Evolutionary conservation across 1,284 basidiomycete genomes (phyloP).

Genomic region (Marasmius fiardii): DNA sequence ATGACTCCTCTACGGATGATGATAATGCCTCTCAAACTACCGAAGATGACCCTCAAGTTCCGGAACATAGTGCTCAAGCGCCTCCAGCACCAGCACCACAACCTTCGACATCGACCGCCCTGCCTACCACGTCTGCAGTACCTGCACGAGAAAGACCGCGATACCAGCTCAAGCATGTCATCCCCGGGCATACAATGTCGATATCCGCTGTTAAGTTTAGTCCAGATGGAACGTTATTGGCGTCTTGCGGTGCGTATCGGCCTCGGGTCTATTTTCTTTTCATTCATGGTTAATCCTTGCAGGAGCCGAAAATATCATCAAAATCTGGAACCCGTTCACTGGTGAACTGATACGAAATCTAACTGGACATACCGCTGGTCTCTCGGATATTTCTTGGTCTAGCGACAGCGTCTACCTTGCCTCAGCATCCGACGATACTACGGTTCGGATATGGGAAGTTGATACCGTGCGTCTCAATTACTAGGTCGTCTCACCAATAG

Average conservation of each 20-base stretch:
- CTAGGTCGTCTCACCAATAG: conserved; percentile 6
- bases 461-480: conserved; percentile 53
- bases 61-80: conserved; percentile 46
- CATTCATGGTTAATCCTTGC: conserved; percentile 1
- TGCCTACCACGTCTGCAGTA: conserved; percentile 27
- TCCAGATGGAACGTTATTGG: conserved; percentile 75
- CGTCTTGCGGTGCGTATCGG: conserved; percentile 64
- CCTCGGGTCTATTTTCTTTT: background rate
- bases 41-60: conserved; percentile 76
- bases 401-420: conserved; percentile 79
- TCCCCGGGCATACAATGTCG: conserved; percentile 71
- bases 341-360: conserved; percentile 75
- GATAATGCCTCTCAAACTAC: conserved; percentile 78
- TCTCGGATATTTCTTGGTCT: conserved; percentile 89
- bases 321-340: conserved; percentile 78
- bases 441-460: conserved; percentile 83
- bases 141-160: conserved; percentile 54
- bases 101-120: conserved; percentile 19
- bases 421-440: conserved; percentile 88
- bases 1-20: conserved; percentile 74
- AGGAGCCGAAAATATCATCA: conserved; percentile 76
- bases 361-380: conserved; percentile 73
- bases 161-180: conserved; percentile 62
- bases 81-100: conserved; percentile 33
- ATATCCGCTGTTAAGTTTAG: conserved; percentile 85